Conservation (phyloP, 202 grass and related monocot species). For the Panicum virgatum region DNA sequence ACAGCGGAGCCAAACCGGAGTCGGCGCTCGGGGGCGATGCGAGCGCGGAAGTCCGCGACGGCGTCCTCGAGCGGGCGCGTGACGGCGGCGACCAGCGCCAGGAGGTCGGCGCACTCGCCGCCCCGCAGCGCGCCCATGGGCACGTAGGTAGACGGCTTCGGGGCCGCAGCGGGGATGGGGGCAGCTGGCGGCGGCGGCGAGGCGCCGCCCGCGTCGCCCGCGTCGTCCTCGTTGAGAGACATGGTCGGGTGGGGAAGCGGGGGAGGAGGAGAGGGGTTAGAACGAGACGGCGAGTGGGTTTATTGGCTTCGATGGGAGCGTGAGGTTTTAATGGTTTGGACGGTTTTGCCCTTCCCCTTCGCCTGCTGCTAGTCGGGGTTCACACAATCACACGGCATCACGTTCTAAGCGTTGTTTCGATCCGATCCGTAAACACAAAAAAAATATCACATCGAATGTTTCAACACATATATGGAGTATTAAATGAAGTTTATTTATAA, state of each 20-base stretch:
- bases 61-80: conserved; percentile 65
- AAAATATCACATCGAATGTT: too few species aligned
- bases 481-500: too few species aligned
- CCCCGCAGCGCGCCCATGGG: conserved; percentile 36
- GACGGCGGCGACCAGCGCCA: conserved; percentile 53
- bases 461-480: too few species aligned
- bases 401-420: too few species aligned
- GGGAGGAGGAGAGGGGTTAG: neutral
- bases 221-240: conserved; percentile 21
- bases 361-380: too few species aligned
- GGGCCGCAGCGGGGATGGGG: neutral
- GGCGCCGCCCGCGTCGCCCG: conserved; percentile 13
- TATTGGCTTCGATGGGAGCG: conserved; percentile 21
- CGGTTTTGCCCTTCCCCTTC: neutral
- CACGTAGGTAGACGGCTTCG: neutral
- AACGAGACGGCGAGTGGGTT: conserved; percentile 19
- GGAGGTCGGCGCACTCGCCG: conserved; percentile 57
- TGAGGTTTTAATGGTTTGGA: conserved; percentile 15
- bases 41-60: conserved; percentile 59
- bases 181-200: conserved; percentile 13
- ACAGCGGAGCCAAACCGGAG: conserved; percentile 65
- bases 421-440: too few species aligned
- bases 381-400: too few species aligned
- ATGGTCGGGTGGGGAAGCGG: conserved; percentile 3
- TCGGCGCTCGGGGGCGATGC: conserved; percentile 60